phyloP scores from a whole-genome alignment of 78 protist species.

The Dictyostelium brefeldianum region DNA sequence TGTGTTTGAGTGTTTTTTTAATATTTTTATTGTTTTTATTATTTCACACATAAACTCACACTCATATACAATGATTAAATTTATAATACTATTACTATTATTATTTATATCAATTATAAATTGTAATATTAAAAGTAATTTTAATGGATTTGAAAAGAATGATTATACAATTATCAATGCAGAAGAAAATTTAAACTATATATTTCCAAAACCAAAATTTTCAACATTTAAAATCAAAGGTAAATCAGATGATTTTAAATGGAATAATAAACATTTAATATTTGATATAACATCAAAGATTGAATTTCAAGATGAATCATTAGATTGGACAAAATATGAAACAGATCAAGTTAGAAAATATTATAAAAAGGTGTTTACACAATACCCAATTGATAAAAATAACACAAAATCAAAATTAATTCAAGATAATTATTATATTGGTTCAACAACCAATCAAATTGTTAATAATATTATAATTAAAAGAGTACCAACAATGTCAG shows the following conservation, averaged over 20 bases:
- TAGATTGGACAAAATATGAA: background rate
- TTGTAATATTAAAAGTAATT: background rate
- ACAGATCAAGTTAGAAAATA: background rate
- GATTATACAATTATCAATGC: background rate
- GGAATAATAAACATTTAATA: background rate
- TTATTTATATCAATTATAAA: too few relatives aligned
- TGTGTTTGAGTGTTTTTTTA: background rate
- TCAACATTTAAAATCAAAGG: background rate
- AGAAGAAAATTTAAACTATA: background rate
- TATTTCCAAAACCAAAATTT: constrained; percentile 23
- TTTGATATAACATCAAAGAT: background rate
- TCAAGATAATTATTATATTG: background rate
- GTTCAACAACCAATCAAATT: background rate
- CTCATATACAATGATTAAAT: background rate
- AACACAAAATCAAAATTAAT: background rate
- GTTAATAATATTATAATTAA: background rate
- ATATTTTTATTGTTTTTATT: background rate
- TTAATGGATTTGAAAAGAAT: background rate
- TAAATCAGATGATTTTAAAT: background rate
- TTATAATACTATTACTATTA: too few relatives aligned
- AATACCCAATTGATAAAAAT: background rate
- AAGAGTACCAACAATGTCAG: background rate
- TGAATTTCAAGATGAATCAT: background rate
- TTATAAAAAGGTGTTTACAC: background rate
- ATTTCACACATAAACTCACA: background rate